Conservation (phyloP, 176 grass and related monocot species). For the Alopecurus myosuroides region DNA sequence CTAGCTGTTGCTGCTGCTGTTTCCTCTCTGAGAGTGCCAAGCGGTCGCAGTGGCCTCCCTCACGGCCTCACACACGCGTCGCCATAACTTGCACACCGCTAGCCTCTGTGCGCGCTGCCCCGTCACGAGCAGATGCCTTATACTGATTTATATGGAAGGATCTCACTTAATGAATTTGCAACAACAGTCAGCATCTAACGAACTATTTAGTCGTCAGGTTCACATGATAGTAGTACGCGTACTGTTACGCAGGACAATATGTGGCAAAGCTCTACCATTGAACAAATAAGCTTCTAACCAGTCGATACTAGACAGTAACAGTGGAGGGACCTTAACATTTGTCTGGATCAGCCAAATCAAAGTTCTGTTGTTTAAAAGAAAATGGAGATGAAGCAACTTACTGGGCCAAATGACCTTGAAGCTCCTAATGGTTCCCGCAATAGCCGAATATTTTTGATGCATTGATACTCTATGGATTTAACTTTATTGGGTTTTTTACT, state of each 20-base stretch:
- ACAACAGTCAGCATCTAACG: not conserved
- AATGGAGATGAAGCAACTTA: conserved; percentile 33
- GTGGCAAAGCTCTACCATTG: not conserved
- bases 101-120: too few relatives aligned
- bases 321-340: not conserved
- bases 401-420: conserved; percentile 72
- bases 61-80: too few relatives aligned
- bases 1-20: too few relatives aligned
- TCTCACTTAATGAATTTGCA: not conserved
- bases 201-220: not conserved
- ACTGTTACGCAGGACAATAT: not conserved
- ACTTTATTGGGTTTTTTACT: not conserved
- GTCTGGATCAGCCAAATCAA: not conserved
- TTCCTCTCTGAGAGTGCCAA: too few relatives aligned
- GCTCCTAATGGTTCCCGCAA: conserved; percentile 17
- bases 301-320: not conserved
- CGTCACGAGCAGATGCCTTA: too few relatives aligned
- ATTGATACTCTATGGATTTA: not conserved
- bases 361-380: not conserved
- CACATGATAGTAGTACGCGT: not conserved
- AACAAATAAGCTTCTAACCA: not conserved
- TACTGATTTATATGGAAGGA: not conserved
- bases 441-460: not conserved
- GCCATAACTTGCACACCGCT: too few relatives aligned
- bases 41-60: too few relatives aligned